Percentiles rank a stretch among this genome's conserved stretches.
phyloP scores from a whole-genome alignment of 2,329 filamentous ascomycete genomes.

The Rhytidhysteron rufulum region DNA sequence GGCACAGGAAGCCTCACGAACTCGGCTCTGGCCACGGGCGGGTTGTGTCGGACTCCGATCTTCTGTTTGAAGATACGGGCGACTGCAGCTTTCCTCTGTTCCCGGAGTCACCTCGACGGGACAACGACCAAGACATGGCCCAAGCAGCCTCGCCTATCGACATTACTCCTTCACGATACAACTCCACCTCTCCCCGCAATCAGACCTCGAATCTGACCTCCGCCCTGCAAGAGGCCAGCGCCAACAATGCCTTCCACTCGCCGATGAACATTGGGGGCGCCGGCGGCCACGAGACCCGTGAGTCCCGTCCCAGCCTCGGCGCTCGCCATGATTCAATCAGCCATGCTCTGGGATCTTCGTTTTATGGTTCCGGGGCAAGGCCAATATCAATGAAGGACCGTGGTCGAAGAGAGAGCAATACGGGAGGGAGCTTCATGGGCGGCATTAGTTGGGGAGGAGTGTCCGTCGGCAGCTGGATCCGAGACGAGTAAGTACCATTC shows the following conservation, averaged over 20 bases:
- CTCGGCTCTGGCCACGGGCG: slow-evolving; percentile 20
- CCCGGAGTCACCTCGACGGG: slow-evolving; percentile 25
- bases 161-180: slow-evolving; percentile 53
- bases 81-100: slow-evolving; percentile 40
- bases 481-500: slow-evolving; percentile 79
- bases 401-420: slow-evolving; percentile 55
- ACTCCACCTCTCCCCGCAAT: slow-evolving; percentile 57
- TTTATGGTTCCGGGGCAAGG: slow-evolving; percentile 56
- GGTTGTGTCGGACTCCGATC: slow-evolving; percentile 28
- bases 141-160: slow-evolving; percentile 56
- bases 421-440: slow-evolving; percentile 60
- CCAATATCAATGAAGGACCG: slow-evolving; percentile 59
- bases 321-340: slow-evolving; percentile 55
- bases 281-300: slow-evolving; percentile 25
- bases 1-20: slow-evolving; percentile 41
- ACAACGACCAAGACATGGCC: slow-evolving; percentile 44
- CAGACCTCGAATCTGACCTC: slow-evolving; percentile 62
- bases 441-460: slow-evolving; percentile 97
- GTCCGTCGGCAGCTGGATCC: slow-evolving; percentile 93
- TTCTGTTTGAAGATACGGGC: slow-evolving; percentile 39
- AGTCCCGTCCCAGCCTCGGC: slow-evolving; percentile 28
- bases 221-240: slow-evolving; percentile 51
- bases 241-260: slow-evolving; percentile 19
- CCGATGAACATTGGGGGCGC: slow-evolving; percentile 43
- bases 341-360: slow-evolving; percentile 43